Base-by-base conservation (phyloP, 495 filamentous ascomycete genomes). In the Penicillium taxi region DNA sequence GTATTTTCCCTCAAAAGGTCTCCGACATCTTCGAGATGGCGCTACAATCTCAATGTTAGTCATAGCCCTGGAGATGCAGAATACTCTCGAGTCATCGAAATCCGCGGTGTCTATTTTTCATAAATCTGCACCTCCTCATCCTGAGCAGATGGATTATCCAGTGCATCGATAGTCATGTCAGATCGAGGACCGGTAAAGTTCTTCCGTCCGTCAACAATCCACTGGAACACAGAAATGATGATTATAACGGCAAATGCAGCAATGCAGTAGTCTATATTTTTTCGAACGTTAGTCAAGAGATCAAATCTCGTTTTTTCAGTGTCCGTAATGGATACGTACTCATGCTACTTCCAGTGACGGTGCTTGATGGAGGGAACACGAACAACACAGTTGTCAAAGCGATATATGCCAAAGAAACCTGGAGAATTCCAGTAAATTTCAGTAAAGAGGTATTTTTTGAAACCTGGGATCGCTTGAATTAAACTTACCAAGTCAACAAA, bases 211-310 rank as follows among this genome's bases (percentile, higher is more conserved):
- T 81, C 79, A 3, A 83, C 63, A 44, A 81, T 58, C 77, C 81
- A 86, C 46, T 80, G 78, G 13, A 81, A 50, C 0, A 66, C 66
- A 21, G 76, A 74, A 25, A 86, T 74, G 4, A 79, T 56, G 9
- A 84, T 48, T 15, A 85, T 76, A 22, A 84, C 74, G 14, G 68
- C 69, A 50, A 86, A 84, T 1, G 77, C 81, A n/a, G 77, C 79
- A 17, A 84, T 64, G 35, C 74, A 78, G 39, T 82, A 82, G 48
- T 79, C 69, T 72, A 32, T 12, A 23, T 43, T 22, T 21, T 15
- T 38, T 9, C 36, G 9, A 15, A 19, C 9, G 26, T 17, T 11
- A 11, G 2, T 9, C n/a, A n/a, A n/a, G n/a, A n/a, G n/a, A n/a
- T n/a, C n/a, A n/a, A n/a, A n/a, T n/a, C n/a, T n/a, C n/a, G n/a